Base-by-base conservation (phyloP, 148 eudicot species). In the Selenicereus undatus region DNA sequence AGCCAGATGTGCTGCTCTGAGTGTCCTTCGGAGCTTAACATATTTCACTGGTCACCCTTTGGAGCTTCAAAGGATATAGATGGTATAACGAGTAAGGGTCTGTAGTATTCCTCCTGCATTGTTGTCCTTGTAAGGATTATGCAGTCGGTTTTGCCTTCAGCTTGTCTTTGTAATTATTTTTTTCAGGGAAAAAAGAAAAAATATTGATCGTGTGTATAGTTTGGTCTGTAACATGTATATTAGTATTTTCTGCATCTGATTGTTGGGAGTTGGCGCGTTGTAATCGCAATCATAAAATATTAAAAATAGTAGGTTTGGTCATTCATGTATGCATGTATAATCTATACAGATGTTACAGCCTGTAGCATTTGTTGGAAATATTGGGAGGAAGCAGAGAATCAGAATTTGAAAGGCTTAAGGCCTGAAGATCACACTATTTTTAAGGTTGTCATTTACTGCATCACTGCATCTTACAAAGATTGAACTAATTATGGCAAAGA, bases 1-100 rank as follows among this genome's bases (percentile, higher is more conserved):
- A 90, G 87, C 92, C 91, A 26, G 90, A 85, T 74, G 80, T 89
- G 73, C 82, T 96, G 70, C 78, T 84, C 4, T 91, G 85, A 88
- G 71, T 45, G 32, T 45, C 26, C 11, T 17, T 13, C 2, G 50
- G 51, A 36, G 1, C 42, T 32, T 8, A 20, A 42, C 17, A 66
- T 22, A 36, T 43, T 13, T 11, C 24, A 68, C 11, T 27, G 66
- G 18, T 58, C 39, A 43, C 35, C 68, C 29, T 56, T 36, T 30
- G 50, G n/a, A 4, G 2, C 68, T 4, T 30, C 43, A 12, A n/a
- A 35, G 43, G 42, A 26, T 70, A 43, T 51, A 75, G 43, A 39
- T 27, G 1, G 51, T 3, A 12, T 27, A 12, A 66, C 12, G 69
- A 77, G 80, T 43, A 80, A 76, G 80, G 68, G 20, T 13, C 76